Evolutionary conservation across 2,329 filamentous ascomycete species (phyloP).

Genomic region (Phaeosphaeriaceae sp.): DNA sequence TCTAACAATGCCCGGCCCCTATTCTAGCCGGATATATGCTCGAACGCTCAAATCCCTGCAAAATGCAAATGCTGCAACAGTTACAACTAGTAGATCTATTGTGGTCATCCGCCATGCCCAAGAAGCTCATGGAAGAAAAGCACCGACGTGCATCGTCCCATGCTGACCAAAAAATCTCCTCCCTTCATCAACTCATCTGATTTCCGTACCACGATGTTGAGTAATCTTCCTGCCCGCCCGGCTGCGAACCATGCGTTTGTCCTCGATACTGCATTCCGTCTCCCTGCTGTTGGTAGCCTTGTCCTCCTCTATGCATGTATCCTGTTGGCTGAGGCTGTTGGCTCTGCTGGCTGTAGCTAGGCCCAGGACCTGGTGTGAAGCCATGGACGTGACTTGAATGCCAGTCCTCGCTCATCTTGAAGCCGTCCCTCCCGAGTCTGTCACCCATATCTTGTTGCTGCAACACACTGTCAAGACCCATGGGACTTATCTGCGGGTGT

Average conservation of each 20-base stretch:
- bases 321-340: background rate
- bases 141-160: background rate
- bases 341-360: background rate
- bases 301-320: background rate
- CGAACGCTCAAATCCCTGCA: background rate
- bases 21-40: background rate
- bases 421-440: constrained; percentile 43
- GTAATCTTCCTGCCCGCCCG: background rate
- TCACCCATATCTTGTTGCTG: constrained; percentile 37
- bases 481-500: constrained; percentile 36
- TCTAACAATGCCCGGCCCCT: background rate
- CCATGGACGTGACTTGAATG: constrained; percentile 8
- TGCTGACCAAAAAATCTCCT: background rate
- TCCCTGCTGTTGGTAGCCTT: background rate
- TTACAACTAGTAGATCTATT: background rate
- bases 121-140: background rate
- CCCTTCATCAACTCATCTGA: background rate
- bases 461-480: constrained; percentile 46
- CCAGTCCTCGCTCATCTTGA: constrained; percentile 40
- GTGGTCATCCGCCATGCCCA: background rate
- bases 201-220: background rate
- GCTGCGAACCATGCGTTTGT: background rate
- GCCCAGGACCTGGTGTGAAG: background rate
- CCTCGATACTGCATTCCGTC: background rate
- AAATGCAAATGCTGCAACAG: background rate